phyloP scores from a whole-genome alignment of 441 rosid species.

The Francoa sonchifolia region DNA sequence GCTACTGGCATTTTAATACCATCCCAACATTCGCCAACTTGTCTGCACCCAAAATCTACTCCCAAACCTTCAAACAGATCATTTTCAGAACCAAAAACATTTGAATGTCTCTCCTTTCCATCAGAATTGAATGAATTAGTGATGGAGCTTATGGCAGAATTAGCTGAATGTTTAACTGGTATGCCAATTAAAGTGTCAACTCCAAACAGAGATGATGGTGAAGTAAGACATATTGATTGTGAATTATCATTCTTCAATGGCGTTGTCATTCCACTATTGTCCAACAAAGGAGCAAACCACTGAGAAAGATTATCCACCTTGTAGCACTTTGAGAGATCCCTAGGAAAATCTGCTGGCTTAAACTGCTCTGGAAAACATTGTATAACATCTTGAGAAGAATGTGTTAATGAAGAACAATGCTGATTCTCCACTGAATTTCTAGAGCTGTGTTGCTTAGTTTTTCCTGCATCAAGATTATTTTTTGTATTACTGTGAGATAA shows the following conservation, averaged over 20 bases:
- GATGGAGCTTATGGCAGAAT: slow-evolving; percentile 22
- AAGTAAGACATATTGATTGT: slow-evolving; percentile 13
- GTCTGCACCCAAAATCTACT: slow-evolving; percentile 14
- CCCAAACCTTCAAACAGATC: slow-evolving; percentile 36
- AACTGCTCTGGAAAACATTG: slow-evolving; percentile 22
- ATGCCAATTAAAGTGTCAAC: slow-evolving; percentile 13
- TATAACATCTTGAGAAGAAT: slow-evolving; percentile 6
- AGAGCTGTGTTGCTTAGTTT: slow-evolving; percentile 8
- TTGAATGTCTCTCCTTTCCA: slow-evolving; percentile 13
- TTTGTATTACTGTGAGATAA: no score
- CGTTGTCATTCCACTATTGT: slow-evolving; percentile 14
- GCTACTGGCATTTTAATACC: slow-evolving; percentile 20
- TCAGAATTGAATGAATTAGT: slow-evolving; percentile 15
- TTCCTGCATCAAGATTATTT: no score
- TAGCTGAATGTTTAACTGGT: slow-evolving; percentile 18
- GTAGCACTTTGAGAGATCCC: slow-evolving; percentile 33
- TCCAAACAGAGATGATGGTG: slow-evolving; percentile 15
- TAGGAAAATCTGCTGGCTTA: slow-evolving; percentile 23
- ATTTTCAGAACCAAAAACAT: slow-evolving; percentile 21
- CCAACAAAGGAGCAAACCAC: slow-evolving; percentile 36
- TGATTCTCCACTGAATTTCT: slow-evolving; percentile 7
- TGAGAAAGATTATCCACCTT: slow-evolving; percentile 37
- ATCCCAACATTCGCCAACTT: slow-evolving; percentile 23
- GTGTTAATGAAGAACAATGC: slow-evolving; percentile 9
- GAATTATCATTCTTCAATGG: slow-evolving; percentile 12